Percentiles rank a stretch among this genome's conserved stretches.
These are phyloP conservation scores for Calocera cornea DNA, from an alignment of 768 basidiomycete genomes.

Conservation along the genomic window DNA sequence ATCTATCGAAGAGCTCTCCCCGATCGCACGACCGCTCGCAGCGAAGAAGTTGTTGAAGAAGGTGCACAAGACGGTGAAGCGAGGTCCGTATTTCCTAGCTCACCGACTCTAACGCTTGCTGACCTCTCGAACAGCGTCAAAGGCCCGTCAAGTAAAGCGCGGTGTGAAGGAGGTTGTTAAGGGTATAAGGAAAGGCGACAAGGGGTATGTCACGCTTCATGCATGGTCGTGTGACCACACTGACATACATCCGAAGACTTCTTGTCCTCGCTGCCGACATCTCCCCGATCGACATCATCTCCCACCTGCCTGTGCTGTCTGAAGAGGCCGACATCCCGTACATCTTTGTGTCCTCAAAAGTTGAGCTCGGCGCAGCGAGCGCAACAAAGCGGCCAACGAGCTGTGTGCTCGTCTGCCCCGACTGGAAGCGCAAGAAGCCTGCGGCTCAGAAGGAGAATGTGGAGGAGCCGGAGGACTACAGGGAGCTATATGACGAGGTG, in stretches of 20 bases:
- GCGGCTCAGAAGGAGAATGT: slow-evolving; percentile 38
- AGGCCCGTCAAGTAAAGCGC: slow-evolving; percentile 86
- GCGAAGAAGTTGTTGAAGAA: slow-evolving; percentile 89
- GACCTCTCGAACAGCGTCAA: slow-evolving; percentile 51
- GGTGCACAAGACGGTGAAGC: slow-evolving; percentile 87
- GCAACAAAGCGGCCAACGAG: slow-evolving; percentile 97
- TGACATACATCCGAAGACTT: slow-evolving; percentile 37
- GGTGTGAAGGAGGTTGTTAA: slow-evolving; percentile 99
- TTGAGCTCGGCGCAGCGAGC: slow-evolving; percentile 89
- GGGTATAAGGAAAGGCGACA: slow-evolving; percentile 92
- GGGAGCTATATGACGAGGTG: slow-evolving; percentile 75
- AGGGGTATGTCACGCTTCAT: slow-evolving; percentile 49
- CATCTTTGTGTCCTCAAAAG: slow-evolving; percentile 80
- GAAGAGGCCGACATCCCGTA: slow-evolving; percentile 91
- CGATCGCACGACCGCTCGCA: slow-evolving; percentile 88
- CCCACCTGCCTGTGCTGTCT: slow-evolving; percentile 84
- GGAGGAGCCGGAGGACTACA: slow-evolving; percentile 70
- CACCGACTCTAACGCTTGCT: background rate
- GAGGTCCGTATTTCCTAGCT: slow-evolving; percentile 34
- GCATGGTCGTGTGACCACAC: background rate
- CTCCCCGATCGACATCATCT: slow-evolving; percentile 95
- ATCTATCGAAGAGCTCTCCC: slow-evolving; percentile 69
- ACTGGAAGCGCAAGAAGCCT: slow-evolving; percentile 54
- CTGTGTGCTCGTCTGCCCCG: slow-evolving; percentile 87
- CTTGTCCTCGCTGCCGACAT: slow-evolving; percentile 93